phyloP scores from a whole-genome alignment of 1,284 basidiomycete genomes.

The Ceratobasidium sp. region DNA sequence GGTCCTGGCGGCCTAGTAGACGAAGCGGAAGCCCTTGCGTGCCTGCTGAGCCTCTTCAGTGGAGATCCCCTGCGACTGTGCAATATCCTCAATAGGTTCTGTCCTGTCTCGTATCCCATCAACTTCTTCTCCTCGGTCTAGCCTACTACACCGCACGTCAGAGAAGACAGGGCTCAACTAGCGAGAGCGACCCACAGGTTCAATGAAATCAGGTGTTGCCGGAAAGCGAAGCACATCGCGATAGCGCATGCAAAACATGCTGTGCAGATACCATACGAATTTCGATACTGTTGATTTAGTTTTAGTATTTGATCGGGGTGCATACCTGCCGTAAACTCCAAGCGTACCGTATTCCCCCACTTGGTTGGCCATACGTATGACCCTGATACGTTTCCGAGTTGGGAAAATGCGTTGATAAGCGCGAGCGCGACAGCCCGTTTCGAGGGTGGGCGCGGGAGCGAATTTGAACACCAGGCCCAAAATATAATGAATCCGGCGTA shows the following conservation, averaged over 20 bases:
- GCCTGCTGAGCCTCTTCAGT: conserved; percentile 35
- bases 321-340: background rate
- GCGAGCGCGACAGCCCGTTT: background rate
- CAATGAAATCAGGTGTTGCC: conserved; percentile 56
- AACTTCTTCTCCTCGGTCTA: conserved; percentile 18
- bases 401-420: conserved; percentile 58
- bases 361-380: conserved; percentile 65
- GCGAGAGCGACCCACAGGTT: conserved; percentile 57
- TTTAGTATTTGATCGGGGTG: background rate
- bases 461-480: conserved; percentile 47
- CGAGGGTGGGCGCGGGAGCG: background rate
- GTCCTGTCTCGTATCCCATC: conserved; percentile 19
- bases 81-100: conserved; percentile 37
- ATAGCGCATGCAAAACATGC: conserved; percentile 51
- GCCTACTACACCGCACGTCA: background rate
- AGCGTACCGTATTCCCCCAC: conserved; percentile 51
- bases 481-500: conserved; percentile 73
- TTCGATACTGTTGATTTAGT: conserved; percentile 50
- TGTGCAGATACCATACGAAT: conserved; percentile 61
- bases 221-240: conserved; percentile 62
- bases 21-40: conserved; percentile 58
- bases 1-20: conserved; percentile 42
- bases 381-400: conserved; percentile 75
- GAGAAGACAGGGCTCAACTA: conserved; percentile 40
- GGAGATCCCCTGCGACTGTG: conserved; percentile 37